Evolutionary conservation across 352 stramenopile species (phyloP).

Genomic region (Phytophthora hibernalis): DNA sequence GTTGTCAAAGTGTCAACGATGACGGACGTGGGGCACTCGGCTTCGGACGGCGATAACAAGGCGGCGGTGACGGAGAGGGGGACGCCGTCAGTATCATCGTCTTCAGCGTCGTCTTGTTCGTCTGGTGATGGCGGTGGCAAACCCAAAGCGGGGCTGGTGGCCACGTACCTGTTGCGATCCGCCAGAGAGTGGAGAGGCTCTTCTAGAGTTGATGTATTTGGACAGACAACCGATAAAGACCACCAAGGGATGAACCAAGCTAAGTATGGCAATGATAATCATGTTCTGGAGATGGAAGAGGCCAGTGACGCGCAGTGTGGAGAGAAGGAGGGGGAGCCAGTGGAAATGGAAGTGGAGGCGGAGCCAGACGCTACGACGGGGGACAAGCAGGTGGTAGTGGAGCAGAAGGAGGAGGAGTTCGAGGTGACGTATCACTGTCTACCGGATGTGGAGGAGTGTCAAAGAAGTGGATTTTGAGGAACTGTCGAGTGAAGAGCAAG

Average conservation of each 20-base stretch:
- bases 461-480: background rate
- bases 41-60: background rate
- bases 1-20: conserved; percentile 16
- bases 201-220: conserved; percentile 1
- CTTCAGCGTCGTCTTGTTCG: conserved; percentile 10
- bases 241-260: background rate
- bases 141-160: conserved; percentile 34
- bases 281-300: background rate
- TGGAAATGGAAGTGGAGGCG: conserved; percentile 29
- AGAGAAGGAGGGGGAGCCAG: background rate
- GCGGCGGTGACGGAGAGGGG: background rate
- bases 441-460: conserved; percentile 14
- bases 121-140: conserved; percentile 4
- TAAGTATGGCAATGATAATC: background rate
- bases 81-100: conserved; percentile 2
- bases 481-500: background rate
- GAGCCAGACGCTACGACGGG: conserved; percentile 15
- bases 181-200: conserved; percentile 40
- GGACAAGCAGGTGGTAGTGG: background rate
- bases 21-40: background rate
- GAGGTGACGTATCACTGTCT: conserved; percentile 30
- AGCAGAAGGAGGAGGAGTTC: conserved; percentile 8
- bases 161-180: conserved; percentile 50
- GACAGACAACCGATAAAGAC: background rate
- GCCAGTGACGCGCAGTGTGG: background rate